Percentiles rank a stretch among this genome's conserved stretches.
These are phyloP conservation scores for Cyclotella kingstonii DNA, from an alignment of 108 stramenopile species.

Conservation along the genomic window DNA sequence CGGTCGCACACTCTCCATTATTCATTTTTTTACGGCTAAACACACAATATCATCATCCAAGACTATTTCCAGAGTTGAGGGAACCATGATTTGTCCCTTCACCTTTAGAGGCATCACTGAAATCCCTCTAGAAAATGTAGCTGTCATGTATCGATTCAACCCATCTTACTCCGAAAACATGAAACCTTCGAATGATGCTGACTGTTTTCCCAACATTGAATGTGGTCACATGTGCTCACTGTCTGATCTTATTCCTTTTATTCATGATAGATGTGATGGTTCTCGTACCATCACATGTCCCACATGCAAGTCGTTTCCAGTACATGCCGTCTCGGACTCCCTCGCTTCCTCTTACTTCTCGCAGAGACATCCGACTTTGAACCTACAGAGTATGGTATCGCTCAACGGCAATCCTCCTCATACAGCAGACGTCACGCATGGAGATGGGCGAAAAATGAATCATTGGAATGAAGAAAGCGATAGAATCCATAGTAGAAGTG, in stretches of 20 bases:
- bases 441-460: conserved; percentile 1
- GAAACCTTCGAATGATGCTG: background rate
- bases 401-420: background rate
- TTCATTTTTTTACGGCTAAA: too few species aligned
- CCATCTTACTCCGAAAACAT: background rate
- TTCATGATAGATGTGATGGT: conserved; percentile 22
- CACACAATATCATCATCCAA: too few species aligned
- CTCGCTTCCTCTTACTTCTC: background rate
- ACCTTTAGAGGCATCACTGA: conserved; percentile 19
- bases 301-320: conserved; percentile 11
- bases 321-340: conserved; percentile 17
- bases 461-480: background rate
- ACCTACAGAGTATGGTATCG: background rate
- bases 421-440: background rate
- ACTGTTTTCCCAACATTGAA: conserved; percentile 15
- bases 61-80: too few species aligned
- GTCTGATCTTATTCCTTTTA: conserved; percentile 22
- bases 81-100: conserved; percentile 29
- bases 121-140: conserved; percentile 15
- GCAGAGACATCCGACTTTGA: background rate
- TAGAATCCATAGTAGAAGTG: background rate
- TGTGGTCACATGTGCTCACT: conserved; percentile 33
- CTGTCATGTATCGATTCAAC: conserved; percentile 19
- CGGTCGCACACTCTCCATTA: too few species aligned
- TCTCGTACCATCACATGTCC: conserved; percentile 22